Evolutionary conservation across 768 basidiomycete genomes (phyloP).

Genomic region (Boletus sp.): DNA sequence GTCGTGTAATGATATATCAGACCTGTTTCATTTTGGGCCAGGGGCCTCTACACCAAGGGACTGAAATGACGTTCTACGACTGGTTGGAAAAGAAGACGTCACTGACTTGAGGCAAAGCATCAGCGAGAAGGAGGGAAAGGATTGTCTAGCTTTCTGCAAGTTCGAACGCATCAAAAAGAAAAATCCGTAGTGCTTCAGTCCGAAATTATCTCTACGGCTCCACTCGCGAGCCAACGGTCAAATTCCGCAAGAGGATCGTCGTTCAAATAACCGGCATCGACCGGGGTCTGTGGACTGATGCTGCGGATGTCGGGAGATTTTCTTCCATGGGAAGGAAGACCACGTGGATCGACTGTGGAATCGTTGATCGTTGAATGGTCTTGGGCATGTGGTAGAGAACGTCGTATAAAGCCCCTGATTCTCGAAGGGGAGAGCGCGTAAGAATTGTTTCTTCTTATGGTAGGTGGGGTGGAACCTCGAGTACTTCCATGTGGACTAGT

Average conservation of each 20-base stretch:
- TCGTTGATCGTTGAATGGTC: background rate
- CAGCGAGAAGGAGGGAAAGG: background rate
- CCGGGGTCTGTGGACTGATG: background rate
- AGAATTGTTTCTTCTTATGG: slow-evolving; percentile 4
- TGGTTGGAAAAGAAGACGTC: background rate
- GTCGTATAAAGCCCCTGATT: slow-evolving; percentile 22
- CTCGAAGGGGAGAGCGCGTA: slow-evolving; percentile 25
- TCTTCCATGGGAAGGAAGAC: background rate
- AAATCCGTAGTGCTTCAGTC: slow-evolving; percentile 12
- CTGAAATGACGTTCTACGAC: no score
- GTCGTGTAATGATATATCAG: background rate
- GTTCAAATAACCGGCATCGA: background rate
- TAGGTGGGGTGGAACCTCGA: background rate
- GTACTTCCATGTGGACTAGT: background rate
- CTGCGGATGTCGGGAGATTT: background rate
- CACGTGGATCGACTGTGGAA: background rate
- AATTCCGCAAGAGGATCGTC: slow-evolving; percentile 63
- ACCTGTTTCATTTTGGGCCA: background rate
- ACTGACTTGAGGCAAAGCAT: background rate
- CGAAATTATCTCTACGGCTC: slow-evolving; percentile 51
- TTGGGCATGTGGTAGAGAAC: background rate
- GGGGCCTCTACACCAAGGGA: no score
- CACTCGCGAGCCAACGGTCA: slow-evolving; percentile 68
- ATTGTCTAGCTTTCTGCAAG: background rate
- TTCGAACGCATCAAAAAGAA: background rate